Evolutionary conservation across 805 yeast genomes (phyloP).

Genomic region (Pichia gijzeniarum): DNA sequence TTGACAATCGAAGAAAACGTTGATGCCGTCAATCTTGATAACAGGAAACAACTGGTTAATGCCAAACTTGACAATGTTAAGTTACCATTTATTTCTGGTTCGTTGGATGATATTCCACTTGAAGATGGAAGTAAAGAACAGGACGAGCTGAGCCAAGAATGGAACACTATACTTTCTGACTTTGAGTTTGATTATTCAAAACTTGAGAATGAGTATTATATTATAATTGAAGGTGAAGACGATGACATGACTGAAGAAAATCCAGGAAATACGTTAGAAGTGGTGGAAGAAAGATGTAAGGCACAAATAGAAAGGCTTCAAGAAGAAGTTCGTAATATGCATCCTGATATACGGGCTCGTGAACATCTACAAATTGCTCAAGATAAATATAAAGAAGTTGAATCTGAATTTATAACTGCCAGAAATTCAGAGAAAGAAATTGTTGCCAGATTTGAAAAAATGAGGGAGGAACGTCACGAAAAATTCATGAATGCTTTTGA

Average conservation of each 20-base stretch:
- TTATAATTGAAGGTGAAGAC: slow-evolving; percentile 40
- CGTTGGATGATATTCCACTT: slow-evolving; percentile 54
- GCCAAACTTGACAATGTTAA: slow-evolving; percentile 68
- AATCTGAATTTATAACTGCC: slow-evolving; percentile 55
- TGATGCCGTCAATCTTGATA: slow-evolving; percentile 48
- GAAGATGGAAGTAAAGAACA: slow-evolving; percentile 32
- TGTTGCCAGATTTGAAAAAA: slow-evolving; percentile 47
- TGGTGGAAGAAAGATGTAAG: slow-evolving; percentile 22
- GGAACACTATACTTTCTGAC: slow-evolving; percentile 32
- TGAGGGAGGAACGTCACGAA: slow-evolving; percentile 54
- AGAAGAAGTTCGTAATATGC: slow-evolving; percentile 40
- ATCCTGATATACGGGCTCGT: slow-evolving; percentile 78
- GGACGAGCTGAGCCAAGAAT: slow-evolving; percentile 31
- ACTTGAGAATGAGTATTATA: slow-evolving; percentile 39
- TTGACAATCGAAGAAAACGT: slow-evolving; percentile 44
- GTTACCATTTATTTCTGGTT: slow-evolving; percentile 57
- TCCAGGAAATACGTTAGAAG: slow-evolving; percentile 27
- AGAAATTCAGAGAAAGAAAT: slow-evolving; percentile 54
- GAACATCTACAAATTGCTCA: slow-evolving; percentile 71
- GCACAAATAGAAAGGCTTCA: slow-evolving; percentile 31
- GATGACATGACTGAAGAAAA: slow-evolving; percentile 36
- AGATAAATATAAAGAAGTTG: slow-evolving; percentile 50
- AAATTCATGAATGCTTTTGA: slow-evolving; percentile 66
- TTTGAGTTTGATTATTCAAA: slow-evolving; percentile 51
- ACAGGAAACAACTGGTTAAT: slow-evolving; percentile 53